Evolutionary conservation across 805 yeast species (phyloP), one percentile per base, ranked within the genome.

Genomic region (Kazachstania taianensis): DNA sequence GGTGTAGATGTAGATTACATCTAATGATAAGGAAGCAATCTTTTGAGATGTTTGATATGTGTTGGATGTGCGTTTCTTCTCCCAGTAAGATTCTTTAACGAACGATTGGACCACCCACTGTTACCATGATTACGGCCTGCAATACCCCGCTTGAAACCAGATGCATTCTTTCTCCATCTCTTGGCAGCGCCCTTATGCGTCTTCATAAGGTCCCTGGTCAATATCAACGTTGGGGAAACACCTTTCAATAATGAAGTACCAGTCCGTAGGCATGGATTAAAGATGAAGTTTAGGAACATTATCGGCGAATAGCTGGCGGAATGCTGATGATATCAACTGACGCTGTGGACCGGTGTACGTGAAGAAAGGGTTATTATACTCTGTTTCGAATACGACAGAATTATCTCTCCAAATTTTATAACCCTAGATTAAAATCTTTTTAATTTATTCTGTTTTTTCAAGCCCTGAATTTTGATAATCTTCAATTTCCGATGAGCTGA

Each of bases 81-180:
- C 20, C 75, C 80, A 45, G 75, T 72, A 59, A 80, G 66, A 48
- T 69, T 69, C 41, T 73, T 65, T 50, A 81, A 61, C 18, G 72
- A 66, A 35, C 77, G 68, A 28, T 72, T 63, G 22, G 86, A 70
- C 80, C 92, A 87, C 16, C 94, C 87, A 2, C 86, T 83, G 52
- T 87, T 87, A 34, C 96, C 96, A 57, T 87, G 96, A 46, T 82
- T 81, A 64, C 94, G 74, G 8, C 95, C 94, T 15, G 94, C 81
- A 48, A 76, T 74, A 43, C 70, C 87, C 53, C 84, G 65, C 48
- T 76, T 72, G 60, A 67, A 78, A n/a, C 74, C 72, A 30, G 65
- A 64, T 2, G 81, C 84, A 4, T 81, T 79, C 50, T 75, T 77
- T 55, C 80, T 72, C 77, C 92, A 83, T 62, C 96, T 73, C 55